These are phyloP conservation scores for Paramecium bursaria DNA, from an alignment of 73 alveolate species.

Conservation along the genomic window DNA sequence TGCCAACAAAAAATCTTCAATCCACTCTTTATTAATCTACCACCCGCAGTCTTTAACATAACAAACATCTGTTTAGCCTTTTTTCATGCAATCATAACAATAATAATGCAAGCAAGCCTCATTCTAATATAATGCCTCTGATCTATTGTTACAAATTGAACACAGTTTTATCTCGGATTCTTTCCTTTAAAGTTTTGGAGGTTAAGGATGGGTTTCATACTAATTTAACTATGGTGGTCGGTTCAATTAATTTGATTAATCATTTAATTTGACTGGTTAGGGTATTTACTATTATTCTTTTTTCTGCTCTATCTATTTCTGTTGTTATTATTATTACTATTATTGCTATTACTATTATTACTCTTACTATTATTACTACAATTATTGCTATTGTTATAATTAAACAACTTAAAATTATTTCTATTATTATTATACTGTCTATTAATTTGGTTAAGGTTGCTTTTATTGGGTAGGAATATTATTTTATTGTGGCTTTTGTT, in stretches of 20 bases:
- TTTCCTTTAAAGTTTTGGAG: background rate
- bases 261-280: too few relatives aligned
- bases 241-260: too few relatives aligned
- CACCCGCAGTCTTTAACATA: constrained; percentile 52
- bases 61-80: background rate
- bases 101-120: background rate
- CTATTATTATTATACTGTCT: too few relatives aligned
- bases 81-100: constrained; percentile 25
- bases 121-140: background rate
- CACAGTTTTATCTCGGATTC: background rate
- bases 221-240: background rate
- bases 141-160: background rate
- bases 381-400: background rate
- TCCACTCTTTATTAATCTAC: constrained; percentile 17
- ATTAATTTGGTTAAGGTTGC: too few relatives aligned
- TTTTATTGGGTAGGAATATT: too few relatives aligned
- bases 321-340: constrained; percentile 3
- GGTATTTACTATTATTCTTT: background rate
- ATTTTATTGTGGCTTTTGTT: background rate
- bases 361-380: background rate
- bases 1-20: background rate
- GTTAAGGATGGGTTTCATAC: background rate
- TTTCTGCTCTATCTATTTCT: background rate
- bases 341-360: background rate
- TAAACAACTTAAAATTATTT: too few relatives aligned